Evolutionary conservation across 1,284 basidiomycete genomes (phyloP).

Genomic region (Pseudozyma sp.): DNA sequence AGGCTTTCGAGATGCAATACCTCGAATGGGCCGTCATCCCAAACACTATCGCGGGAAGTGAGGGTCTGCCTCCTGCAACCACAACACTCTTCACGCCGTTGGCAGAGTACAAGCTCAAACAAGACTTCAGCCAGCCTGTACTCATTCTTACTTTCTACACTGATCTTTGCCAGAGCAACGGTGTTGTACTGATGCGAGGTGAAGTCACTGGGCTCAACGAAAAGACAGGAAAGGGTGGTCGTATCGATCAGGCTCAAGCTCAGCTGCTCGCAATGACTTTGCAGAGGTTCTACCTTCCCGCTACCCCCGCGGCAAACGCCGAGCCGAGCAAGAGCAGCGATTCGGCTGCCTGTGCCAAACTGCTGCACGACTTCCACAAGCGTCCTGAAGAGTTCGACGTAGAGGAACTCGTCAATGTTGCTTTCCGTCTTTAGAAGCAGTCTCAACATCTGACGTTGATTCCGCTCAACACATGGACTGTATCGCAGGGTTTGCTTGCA

Average conservation of each 20-base stretch:
- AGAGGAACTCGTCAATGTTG: slow-evolving; percentile 54
- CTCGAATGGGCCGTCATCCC: slow-evolving; percentile 65
- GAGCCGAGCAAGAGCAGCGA: slow-evolving; percentile 18
- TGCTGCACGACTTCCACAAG: slow-evolving; percentile 60
- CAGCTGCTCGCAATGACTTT: slow-evolving; percentile 61
- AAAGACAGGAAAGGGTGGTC: slow-evolving; percentile 72
- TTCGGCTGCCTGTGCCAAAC: slow-evolving; percentile 39
- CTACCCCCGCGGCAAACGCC: slow-evolving; percentile 8
- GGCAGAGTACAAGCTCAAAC: slow-evolving; percentile 90
- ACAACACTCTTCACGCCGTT: slow-evolving; percentile 87
- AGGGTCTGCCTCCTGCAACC: slow-evolving; percentile 31
- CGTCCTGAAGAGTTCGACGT: slow-evolving; percentile 57
- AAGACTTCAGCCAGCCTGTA: slow-evolving; percentile 89
- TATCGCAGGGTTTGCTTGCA: neutral
- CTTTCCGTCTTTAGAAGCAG: slow-evolving; percentile 33
- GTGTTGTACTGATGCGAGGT: slow-evolving; percentile 86
- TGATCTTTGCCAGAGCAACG: slow-evolving; percentile 84
- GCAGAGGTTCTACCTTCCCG: slow-evolving; percentile 65
- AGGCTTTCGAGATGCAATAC: slow-evolving; percentile 66
- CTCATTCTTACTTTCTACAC: slow-evolving; percentile 92
- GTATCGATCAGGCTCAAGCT: slow-evolving; percentile 59
- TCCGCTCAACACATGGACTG: no score
- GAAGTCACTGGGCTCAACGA: slow-evolving; percentile 79
- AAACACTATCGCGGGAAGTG: slow-evolving; percentile 9
- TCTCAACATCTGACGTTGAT: neutral